phyloP scores from a whole-genome alignment of 2,329 filamentous ascomycete species.

The Phyllosticta ampelicida region DNA sequence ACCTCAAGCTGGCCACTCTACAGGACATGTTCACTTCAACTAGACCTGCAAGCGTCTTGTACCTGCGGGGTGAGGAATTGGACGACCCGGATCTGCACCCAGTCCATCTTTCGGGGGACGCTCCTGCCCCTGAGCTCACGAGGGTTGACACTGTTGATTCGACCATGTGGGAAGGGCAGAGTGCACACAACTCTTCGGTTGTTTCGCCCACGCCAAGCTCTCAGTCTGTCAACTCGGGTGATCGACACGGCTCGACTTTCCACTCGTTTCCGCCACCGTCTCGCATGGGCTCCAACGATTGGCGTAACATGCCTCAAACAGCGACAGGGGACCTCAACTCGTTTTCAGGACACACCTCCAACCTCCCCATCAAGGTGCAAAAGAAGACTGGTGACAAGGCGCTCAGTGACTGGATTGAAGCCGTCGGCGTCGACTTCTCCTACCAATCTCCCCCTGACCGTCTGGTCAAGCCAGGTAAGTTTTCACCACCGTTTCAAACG shows the following conservation, averaged over 20 bases:
- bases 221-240: conserved; percentile 32
- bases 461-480: conserved; percentile 53
- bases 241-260: conserved; percentile 32
- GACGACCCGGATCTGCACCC: conserved; percentile 75
- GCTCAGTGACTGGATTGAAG: conserved; percentile 77
- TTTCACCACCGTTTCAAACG: conserved; percentile 8
- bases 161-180: conserved; percentile 35
- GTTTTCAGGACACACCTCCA: conserved; percentile 33
- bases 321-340: conserved; percentile 40
- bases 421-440: conserved; percentile 73
- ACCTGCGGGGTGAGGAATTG: conserved; percentile 62
- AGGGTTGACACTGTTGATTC: conserved; percentile 37
- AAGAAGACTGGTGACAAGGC: conserved; percentile 49
- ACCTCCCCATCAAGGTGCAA: conserved; percentile 45
- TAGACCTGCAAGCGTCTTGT: conserved; percentile 65
- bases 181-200: conserved; percentile 39
- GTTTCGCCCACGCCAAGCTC: conserved; percentile 40
- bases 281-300: conserved; percentile 39
- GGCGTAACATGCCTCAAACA: conserved; percentile 48
- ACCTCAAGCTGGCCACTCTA: conserved; percentile 64
- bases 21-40: conserved; percentile 88
- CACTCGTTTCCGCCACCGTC: conserved; percentile 35
- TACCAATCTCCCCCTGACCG: conserved; percentile 73
- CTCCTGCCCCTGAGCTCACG: conserved; percentile 42
- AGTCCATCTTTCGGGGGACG: conserved; percentile 60